A percentile compares a stretch with the other conserved stretches of the same genome.
Evolutionary conservation across 371 early-diverging fungal genomes (phyloP).

Genomic region (Actinomortierella wolfii): DNA sequence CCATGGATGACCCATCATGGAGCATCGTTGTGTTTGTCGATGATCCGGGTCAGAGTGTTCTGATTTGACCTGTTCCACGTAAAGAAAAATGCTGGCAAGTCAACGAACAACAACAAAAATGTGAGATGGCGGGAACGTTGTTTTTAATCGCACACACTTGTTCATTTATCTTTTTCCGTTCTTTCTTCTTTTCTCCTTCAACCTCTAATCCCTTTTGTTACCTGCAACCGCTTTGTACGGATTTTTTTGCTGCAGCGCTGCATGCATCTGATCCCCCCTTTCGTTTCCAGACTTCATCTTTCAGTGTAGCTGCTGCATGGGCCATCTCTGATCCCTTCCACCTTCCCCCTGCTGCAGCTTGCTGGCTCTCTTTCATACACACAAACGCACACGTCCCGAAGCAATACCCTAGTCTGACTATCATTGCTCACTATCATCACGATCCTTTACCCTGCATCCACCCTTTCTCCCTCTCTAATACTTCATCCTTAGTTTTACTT

Average conservation of each 20-base stretch:
- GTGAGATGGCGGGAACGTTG: too few species aligned
- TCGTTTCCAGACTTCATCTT: not conserved
- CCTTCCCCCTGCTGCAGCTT: not conserved
- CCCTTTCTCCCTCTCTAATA: not conserved
- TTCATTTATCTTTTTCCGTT: not conserved
- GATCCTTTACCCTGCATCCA: not conserved
- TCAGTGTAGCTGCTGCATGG: too few species aligned
- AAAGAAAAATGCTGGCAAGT: too few species aligned
- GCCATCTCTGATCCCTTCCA: constrained; percentile 1
- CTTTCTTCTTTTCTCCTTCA: not conserved
- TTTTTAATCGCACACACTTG: too few species aligned
- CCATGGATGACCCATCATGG: too few species aligned
- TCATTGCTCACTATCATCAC: not conserved
- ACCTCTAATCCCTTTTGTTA: not conserved
- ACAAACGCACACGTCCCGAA: too few species aligned
- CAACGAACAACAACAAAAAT: too few species aligned
- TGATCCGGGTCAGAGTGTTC: too few species aligned
- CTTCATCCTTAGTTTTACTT: not conserved
- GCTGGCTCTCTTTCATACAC: constrained; percentile 1
- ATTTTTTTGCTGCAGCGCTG: not conserved
- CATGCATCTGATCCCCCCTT: not conserved
- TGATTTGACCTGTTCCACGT: too few species aligned
- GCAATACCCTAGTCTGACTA: not conserved
- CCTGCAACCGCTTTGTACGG: not conserved
- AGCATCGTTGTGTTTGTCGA: too few species aligned